phyloP scores from a whole-genome alignment of 768 basidiomycete genomes.

The Auricularia sp. region DNA sequence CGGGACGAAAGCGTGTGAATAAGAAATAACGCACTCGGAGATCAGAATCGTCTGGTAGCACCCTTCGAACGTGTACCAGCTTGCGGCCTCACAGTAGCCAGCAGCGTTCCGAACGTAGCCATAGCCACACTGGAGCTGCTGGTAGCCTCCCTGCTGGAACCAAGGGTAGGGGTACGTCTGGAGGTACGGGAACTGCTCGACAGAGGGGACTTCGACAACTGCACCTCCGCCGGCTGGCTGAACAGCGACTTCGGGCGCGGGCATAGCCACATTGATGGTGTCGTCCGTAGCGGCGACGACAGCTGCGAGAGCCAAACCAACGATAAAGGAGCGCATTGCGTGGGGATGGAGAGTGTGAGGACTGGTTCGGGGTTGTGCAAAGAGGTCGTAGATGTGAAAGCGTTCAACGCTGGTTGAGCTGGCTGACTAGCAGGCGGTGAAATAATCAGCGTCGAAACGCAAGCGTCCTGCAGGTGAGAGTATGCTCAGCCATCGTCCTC shows the following conservation, averaged over 20 bases:
- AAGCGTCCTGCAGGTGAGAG: conserved; percentile 29
- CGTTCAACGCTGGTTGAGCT: conserved; percentile 56
- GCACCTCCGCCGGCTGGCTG: conserved; percentile 6
- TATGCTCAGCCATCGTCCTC: no score
- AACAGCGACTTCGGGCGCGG: conserved; percentile 1
- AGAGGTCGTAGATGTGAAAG: conserved; percentile 31
- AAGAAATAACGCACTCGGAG: conserved; percentile 21
- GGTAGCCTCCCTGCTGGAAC: conserved; percentile 55
- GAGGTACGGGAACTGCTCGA: conserved; percentile 7
- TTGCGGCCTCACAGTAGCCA: conserved; percentile 42
- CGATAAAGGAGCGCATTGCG: conserved; percentile 53
- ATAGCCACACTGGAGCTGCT: conserved; percentile 58
- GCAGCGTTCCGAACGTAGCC: conserved; percentile 48
- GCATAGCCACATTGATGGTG: conserved; percentile 31
- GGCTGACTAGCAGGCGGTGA: conserved; percentile 51
- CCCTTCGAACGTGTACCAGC: conserved; percentile 37
- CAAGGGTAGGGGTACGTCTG: conserved; percentile 46
- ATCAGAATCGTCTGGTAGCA: conserved; percentile 60
- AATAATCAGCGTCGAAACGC: conserved; percentile 27
- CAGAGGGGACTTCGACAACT: not conserved
- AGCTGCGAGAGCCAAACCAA: conserved; percentile 48
- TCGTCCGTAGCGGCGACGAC: conserved; percentile 46
- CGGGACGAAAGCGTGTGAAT: not conserved
- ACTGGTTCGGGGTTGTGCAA: conserved; percentile 16
- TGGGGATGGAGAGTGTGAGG: conserved; percentile 13